Percentiles rank a stretch among this genome's conserved stretches.
These are phyloP conservation scores for Alternaria alternata DNA, from an alignment of 2,329 filamentous ascomycete genomes.

Conservation along the genomic window DNA sequence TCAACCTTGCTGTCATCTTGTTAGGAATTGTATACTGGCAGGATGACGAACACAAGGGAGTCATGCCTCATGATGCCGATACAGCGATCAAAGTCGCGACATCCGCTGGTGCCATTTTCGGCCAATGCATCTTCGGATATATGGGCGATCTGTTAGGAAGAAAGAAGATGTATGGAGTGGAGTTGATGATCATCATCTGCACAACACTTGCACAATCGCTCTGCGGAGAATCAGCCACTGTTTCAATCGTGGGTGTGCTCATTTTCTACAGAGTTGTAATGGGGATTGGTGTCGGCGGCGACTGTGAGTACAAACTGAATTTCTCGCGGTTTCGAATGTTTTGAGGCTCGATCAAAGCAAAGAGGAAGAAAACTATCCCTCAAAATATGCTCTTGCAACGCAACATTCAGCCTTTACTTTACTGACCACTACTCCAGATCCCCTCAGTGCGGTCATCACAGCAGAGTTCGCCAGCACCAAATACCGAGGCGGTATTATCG, in stretches of 20 bases:
- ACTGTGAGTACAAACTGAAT: conserved; percentile 23
- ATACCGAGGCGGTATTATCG: conserved; percentile 89
- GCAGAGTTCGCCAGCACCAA: conserved; percentile 88
- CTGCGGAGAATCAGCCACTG: conserved; percentile 44
- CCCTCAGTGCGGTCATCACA: conserved; percentile 82
- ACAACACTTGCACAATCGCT: conserved; percentile 52
- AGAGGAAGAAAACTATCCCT: too few relatives aligned
- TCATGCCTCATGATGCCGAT: conserved; percentile 72
- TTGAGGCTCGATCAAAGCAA: too few relatives aligned
- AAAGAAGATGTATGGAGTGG: conserved; percentile 80
- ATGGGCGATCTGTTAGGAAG: conserved; percentile 80
- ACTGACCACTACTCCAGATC: conserved; percentile 55
- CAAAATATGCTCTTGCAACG: not conserved
- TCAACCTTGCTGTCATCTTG: conserved; percentile 65
- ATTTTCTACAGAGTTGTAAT: conserved; percentile 54
- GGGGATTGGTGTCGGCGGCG: conserved; percentile 47
- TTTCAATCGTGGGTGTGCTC: conserved; percentile 50
- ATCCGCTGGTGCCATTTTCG: conserved; percentile 82
- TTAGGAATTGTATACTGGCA: conserved; percentile 81
- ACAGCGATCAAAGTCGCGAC: conserved; percentile 88
- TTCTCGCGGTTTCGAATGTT: too few relatives aligned
- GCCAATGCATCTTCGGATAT: conserved; percentile 74
- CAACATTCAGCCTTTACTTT: not conserved
- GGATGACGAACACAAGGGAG: conserved; percentile 50
- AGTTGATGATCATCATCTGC: conserved; percentile 52